Evolutionary conservation across 1,284 basidiomycete species (phyloP).

Genomic region (Gymnopus androsaceus): DNA sequence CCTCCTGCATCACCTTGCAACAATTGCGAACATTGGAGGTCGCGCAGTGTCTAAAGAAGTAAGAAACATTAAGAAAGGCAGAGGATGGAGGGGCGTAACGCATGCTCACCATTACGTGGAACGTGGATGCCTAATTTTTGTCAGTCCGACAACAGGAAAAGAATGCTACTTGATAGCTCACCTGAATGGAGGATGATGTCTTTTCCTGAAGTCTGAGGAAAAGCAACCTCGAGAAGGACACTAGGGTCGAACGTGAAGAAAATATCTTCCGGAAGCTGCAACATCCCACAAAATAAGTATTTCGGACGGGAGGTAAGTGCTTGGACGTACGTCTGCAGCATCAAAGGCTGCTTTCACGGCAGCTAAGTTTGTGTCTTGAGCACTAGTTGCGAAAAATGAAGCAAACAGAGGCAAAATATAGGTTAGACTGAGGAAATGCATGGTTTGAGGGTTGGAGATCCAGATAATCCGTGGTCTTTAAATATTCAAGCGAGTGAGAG

Average conservation of each 20-base stretch:
- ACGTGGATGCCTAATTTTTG: too few relatives aligned
- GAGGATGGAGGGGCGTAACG: too few relatives aligned
- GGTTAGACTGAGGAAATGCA: background rate
- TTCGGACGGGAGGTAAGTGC: too few relatives aligned
- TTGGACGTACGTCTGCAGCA: background rate
- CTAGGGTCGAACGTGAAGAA: slow-evolving; percentile 37
- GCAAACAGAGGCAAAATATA: background rate
- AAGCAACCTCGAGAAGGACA: slow-evolving; percentile 37
- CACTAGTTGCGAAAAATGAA: background rate
- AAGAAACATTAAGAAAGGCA: background rate
- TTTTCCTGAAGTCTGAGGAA: slow-evolving; percentile 39
- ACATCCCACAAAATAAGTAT: too few relatives aligned
- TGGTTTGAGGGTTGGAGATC: too few relatives aligned
- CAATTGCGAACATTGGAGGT: slow-evolving; percentile 41
- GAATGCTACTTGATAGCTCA: slow-evolving; percentile 20
- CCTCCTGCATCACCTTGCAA: slow-evolving; percentile 27
- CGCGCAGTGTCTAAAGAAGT: slow-evolving; percentile 40
- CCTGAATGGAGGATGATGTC: slow-evolving; percentile 41
- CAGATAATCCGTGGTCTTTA: too few relatives aligned
- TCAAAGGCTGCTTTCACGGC: slow-evolving; percentile 6
- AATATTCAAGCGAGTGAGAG: too few relatives aligned
- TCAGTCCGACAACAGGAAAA: too few relatives aligned
- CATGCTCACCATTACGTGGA: background rate
- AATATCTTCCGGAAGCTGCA: slow-evolving; percentile 35
- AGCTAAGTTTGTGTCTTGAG: slow-evolving; percentile 3